phyloP scores from a whole-genome alignment of 2,329 filamentous ascomycete species.

The Magnaporthiopsis poae region DNA sequence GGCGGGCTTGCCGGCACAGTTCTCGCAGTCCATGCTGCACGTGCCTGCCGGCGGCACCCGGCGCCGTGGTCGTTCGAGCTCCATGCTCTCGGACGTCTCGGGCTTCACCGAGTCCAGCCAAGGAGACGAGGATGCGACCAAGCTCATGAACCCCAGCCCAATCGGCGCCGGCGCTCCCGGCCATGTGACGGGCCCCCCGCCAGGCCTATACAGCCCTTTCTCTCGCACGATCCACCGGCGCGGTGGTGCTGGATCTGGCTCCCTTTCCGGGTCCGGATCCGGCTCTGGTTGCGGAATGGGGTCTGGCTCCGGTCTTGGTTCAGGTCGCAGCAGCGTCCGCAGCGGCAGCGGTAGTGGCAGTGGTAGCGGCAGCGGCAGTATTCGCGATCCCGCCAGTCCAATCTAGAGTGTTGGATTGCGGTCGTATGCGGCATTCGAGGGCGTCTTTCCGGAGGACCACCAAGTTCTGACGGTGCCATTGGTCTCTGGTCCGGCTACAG shows the following conservation, averaged over 20 bases:
- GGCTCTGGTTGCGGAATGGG: conserved; percentile 15
- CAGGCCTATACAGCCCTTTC: conserved; percentile 7
- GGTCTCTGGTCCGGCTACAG: not conserved
- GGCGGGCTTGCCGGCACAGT: not conserved
- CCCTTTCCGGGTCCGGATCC: conserved; percentile 19
- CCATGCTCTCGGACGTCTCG: conserved; percentile 58
- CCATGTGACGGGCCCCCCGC: conserved; percentile 4
- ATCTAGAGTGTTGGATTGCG: conserved; percentile 9
- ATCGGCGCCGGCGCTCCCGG: conserved; percentile 17
- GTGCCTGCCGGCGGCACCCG: not conserved
- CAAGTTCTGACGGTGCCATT: not conserved
- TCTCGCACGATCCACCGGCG: conserved; percentile 8
- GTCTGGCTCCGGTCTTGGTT: conserved; percentile 19
- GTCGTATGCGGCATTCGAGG: not conserved
- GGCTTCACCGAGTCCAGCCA: conserved; percentile 55
- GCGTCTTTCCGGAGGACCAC: not conserved
- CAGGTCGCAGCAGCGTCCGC: conserved; percentile 26
- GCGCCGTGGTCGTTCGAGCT: conserved; percentile 50
- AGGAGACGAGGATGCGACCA: conserved; percentile 32
- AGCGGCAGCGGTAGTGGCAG: conserved; percentile 36
- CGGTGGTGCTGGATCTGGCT: conserved; percentile 16
- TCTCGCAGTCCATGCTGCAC: conserved; percentile 18
- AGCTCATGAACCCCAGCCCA: conserved; percentile 9
- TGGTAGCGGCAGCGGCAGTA: conserved; percentile 36
- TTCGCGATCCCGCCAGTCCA: conserved; percentile 44